Evolutionary conservation across 257 asterid genomes (phyloP), one percentile per base, ranked within the genome.

Genomic region (Ballota nigra): DNA sequence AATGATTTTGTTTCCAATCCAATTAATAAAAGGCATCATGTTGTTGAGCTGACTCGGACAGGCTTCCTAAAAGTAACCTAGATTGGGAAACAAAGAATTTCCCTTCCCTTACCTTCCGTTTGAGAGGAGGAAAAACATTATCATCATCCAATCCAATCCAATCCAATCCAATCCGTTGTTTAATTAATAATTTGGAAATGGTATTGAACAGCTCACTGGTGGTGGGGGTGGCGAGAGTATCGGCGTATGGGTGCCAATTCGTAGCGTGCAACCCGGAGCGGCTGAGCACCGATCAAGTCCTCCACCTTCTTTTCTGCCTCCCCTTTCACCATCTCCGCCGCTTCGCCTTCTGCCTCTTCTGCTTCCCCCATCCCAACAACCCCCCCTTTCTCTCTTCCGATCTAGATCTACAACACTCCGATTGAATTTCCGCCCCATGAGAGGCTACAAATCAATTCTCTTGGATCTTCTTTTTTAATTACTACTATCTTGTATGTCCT

Each of bases 191-290:
- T 26, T 26, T 26, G 29, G 70, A 72, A 63, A 92, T 92, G 97
- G 98, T 90, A 67, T 83, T 90, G 72, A 92, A 80, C 83, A 84
- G 89, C 85, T 76, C 77, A 4, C 41, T 86, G 23, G 79, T 90
- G 74, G 88, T 78, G 38, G 83, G 79, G 33, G 96, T 90, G 69
- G 97, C 95, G 0, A 84, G 76, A 79, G 62, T 85, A 8, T 90
- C 98, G 57, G 97, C 96, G 2, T 69, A 86, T 12, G 82, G 79
- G 2, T 92, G 86, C 59, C 98, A 92, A 75, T 88, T 85, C 91
- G 67, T 92, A 63, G 94, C 95, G 3, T 92, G 97, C 85, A 90
- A 90, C 43, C 89, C 97, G 0, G 96, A 90, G 78, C 81, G 84
- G 55, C 81, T 92, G 52, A 84, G 86, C 83, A 73, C 79, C 81